A percentile compares a stretch with the other conserved stretches of the same genome.
phyloP scores from a whole-genome alignment of 768 basidiomycete genomes.

The Hirschioporus abietinus region DNA sequence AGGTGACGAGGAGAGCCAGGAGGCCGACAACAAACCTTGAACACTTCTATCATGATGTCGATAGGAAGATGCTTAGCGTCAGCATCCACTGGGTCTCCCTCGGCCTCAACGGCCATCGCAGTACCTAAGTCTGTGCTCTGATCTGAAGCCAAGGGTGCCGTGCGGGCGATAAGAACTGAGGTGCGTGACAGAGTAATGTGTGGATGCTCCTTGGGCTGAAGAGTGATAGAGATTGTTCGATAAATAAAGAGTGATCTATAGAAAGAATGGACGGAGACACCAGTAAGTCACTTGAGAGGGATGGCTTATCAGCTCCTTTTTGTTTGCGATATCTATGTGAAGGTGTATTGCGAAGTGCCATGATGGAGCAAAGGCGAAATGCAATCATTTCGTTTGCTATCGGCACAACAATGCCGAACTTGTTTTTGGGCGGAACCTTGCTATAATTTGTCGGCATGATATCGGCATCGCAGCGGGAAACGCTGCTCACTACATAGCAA shows the following conservation, averaged over 20 bases:
- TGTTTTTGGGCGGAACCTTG: too few relatives aligned
- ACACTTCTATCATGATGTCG: not conserved
- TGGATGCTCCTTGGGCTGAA: not conserved
- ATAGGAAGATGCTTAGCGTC: not conserved
- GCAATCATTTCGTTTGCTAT: too few relatives aligned
- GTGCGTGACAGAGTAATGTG: not conserved
- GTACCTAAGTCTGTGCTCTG: not conserved
- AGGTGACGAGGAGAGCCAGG: not conserved
- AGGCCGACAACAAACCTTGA: not conserved
- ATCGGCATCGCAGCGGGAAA: too few relatives aligned
- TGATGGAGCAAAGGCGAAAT: not conserved
- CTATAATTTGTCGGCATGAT: too few relatives aligned
- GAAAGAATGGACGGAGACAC: not conserved
- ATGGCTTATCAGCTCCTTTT: not conserved
- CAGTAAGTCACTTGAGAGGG: not conserved
- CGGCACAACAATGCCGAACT: too few relatives aligned
- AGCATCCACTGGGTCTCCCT: not conserved
- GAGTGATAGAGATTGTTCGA: too few relatives aligned
- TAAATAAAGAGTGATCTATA: not conserved
- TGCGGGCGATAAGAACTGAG: too few relatives aligned
- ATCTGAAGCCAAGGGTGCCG: not conserved
- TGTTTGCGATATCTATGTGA: not conserved
- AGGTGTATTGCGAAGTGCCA: not conserved
- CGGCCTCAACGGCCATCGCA: not conserved
- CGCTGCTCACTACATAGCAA: too few relatives aligned